Evolutionary conservation across 2,329 filamentous ascomycete species (phyloP), one percentile per base, ranked within the genome.

Genomic region (Tolypocladium album): DNA sequence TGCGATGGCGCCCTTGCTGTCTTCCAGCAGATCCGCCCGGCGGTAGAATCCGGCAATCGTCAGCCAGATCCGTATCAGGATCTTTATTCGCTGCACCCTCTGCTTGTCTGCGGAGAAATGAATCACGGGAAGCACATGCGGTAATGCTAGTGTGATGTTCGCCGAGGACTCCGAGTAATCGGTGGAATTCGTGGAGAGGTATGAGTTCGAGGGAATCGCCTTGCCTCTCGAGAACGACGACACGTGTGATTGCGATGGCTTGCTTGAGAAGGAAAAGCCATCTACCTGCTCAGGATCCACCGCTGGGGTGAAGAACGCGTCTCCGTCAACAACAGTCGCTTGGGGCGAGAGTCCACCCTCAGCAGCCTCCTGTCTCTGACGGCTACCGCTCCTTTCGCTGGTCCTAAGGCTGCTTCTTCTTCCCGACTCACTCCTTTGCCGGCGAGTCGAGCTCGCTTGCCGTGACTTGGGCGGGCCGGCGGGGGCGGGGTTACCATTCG

Each of bases 1-100:
- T 13, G 85, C 81, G 36, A 92, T 84, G 8, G 93, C 91, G 58
- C 87, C 89, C 66, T 84, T 84, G 15, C 89, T 86, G 70, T 97
- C 93, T 24, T 92, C 88, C 59, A 85, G 84, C 77, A 95, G 85
- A 11, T 83, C 83, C 9, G 93, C 90, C 58, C 91, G 84, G 36
- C 91, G 85, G 70, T 97, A 99, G 64, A 97, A 87, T 0, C 88
- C 88, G 2, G 91, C 88, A 62, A 97, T 91, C 70, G 94, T 88
- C 11, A 97, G 79, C 94, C 94, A 99, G 39, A 97, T 86, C 64
- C 88, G 88, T 24, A 92, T 78, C 20, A 99, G 71, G 13, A 85
- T 76, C 8, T 76, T 75, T 39, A 74, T 76, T 53, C 82, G 78
- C 58, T 80, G 79, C 38, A 76, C 74, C 64, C 75, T 77, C 63